Evolutionary conservation across 2,329 filamentous ascomycete species (phyloP), one percentile per base, ranked within the genome.

Genomic region (Fusarium lyarnte): DNA sequence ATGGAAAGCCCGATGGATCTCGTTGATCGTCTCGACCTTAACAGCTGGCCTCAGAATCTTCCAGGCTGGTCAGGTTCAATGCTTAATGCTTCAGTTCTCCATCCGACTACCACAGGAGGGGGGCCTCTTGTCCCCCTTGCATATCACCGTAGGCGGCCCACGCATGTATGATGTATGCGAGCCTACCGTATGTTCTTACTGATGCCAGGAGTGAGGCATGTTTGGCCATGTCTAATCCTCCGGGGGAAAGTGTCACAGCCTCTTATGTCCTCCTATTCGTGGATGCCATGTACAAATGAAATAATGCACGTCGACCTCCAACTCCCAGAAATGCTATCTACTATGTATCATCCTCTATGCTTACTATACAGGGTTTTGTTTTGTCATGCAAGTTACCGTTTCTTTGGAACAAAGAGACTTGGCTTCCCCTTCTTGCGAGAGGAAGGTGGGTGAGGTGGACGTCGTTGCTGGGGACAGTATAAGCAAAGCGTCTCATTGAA

Each of bases 371-470:
- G 39, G 45, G 46, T 43, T 35, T 64, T 60, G 35, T 47, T 29
- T 49, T 45, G 33, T 55, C 47, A 33, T 43, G 47, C 13, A n/a
- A n/a, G 39, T 53, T 66, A 80, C 27, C 79, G 80, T 58, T 79
- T 82, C 70, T 82, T 81, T 53, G 82, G 81, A 25, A 86, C 84
- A 63, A 86, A 86, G 19, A 84, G 83, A 66, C 85, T 85, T 6
- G 81, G 80, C n/a, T 83, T 79, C 9, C 75, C 74, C 72, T 83
- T 84, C 69, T 85, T 85, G 58, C 80, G 77, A 41, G 79, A 77
- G 21, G 70, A 62, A 4, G 79, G 79, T 41, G 73, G 76, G 12
- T 76, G 73, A 49, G 74, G 58, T 27, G 70, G 63, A 8, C 71
- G 71, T 47, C 66, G 61, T 31, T 68, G 68, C 62, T 70, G 54